These are phyloP conservation scores for Trichosporon faecale DNA, from an alignment of 1,284 basidiomycete genomes.

Conservation along the genomic window DNA sequence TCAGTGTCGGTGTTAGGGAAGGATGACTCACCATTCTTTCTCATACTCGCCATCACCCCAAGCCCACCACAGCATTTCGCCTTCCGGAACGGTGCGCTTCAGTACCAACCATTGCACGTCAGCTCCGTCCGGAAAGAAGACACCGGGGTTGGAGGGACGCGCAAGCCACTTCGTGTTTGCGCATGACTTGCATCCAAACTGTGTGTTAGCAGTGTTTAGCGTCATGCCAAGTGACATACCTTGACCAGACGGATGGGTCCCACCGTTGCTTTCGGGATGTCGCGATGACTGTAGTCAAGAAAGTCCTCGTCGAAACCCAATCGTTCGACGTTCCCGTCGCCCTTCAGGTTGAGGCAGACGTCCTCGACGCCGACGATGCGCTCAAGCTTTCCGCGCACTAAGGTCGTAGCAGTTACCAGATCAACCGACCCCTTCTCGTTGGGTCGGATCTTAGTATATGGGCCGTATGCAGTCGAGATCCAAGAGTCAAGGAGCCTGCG, in stretches of 20 bases:
- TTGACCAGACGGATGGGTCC: conserved; percentile 12
- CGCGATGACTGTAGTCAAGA: conserved; percentile 1
- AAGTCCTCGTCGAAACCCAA: conserved; percentile 11
- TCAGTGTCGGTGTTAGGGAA: background rate
- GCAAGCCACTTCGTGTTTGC: conserved; percentile 3
- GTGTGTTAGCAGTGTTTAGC: background rate
- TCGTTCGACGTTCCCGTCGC: background rate
- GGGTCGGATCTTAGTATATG: background rate
- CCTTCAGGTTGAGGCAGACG: conserved; percentile 6
- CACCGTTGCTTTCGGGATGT: background rate
- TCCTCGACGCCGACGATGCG: conserved; percentile 11
- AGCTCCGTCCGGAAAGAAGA: conserved; percentile 8
- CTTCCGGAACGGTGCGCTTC: conserved; percentile 4
- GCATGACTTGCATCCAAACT: conserved; percentile 13
- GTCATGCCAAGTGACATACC: background rate
- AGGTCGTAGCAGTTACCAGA: background rate
- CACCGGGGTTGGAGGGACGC: background rate
- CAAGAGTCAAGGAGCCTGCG: background rate
- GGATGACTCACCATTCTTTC: background rate
- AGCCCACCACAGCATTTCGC: conserved; percentile 11
- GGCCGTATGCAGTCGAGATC: conserved; percentile 3
- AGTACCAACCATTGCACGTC: conserved; percentile 1
- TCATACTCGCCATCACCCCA: conserved; percentile 3
- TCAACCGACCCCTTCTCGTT: background rate
- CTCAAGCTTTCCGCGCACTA: background rate